Base-by-base conservation (phyloP, 345 rosid genomes). In the Moricandia arvensis region DNA sequence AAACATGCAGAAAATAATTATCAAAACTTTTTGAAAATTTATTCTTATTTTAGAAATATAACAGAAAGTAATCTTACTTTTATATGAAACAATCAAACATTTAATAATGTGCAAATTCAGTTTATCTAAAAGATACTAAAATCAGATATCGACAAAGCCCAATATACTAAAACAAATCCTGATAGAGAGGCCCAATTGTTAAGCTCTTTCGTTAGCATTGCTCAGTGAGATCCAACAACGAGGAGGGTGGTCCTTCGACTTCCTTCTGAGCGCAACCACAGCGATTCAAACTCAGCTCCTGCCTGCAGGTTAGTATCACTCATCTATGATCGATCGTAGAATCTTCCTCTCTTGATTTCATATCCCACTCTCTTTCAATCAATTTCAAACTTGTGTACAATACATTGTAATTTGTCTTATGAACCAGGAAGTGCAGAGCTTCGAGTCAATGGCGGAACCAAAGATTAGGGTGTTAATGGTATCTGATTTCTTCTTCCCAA, bases 401-500 rank as follows among this genome's bases (percentile, higher is more conserved):
- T n/a, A n/a, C n/a, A n/a, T n/a, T n/a, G n/a, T n/a, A n/a, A n/a
- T n/a, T n/a, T n/a, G n/a, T n/a, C n/a, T n/a, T n/a, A 3, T 10
- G 26, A 57, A 57, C 0, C 59, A 9, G 60, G 9, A 41, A 15
- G 0, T 11, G 43, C 9, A 17, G 53, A 59, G 53, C 37, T 34
- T 66, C 8, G 31, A 49, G 2, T 34, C 55, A n/a, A 90, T 89
- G 95, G 95, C 63, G 35, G 79, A 76, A 64, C 69, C 77, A 73
- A 88, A 84, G 80, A 93, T 84, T 60, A 87, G 88, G 71, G 84
- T 95, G 74, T 80, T 95, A 74, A 92, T 95, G 97, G 96, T 89
- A 57, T 95, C 98, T 16, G 98, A 95, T 84, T 92, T 95, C 84
- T 92, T 90, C 90, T 95, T 85, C 82, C 98, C 99, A 7, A 95